These are phyloP conservation scores for Leucocoprinus sp. DNA, from an alignment of 768 basidiomycete genomes.

Conservation along the genomic window DNA sequence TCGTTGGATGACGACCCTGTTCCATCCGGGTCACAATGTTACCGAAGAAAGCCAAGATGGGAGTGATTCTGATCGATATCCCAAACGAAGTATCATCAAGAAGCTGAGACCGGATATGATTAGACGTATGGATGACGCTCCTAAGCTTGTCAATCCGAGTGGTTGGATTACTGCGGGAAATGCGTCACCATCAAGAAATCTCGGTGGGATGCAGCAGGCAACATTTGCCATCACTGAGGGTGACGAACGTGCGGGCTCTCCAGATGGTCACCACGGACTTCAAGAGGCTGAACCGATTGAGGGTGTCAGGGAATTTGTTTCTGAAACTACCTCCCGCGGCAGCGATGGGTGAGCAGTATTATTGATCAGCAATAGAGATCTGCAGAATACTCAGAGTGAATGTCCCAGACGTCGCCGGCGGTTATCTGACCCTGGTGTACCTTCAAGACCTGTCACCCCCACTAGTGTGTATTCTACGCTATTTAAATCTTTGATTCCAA, in stretches of 20 bases:
- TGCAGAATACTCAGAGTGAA: not conserved
- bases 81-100: constrained; percentile 20
- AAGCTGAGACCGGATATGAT: constrained; percentile 70
- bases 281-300: not conserved
- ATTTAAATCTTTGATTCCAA: not conserved
- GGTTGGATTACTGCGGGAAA: constrained; percentile 56
- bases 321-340: constrained; percentile 15
- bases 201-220: not conserved
- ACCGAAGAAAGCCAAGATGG: constrained; percentile 11
- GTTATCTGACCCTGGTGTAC: constrained; percentile 29
- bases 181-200: constrained; percentile 11
- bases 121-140: constrained; percentile 58
- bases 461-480: constrained; percentile 20
- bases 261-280: not conserved
- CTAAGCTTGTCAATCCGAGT: constrained; percentile 65
- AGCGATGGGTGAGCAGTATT: constrained; percentile 11
- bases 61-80: not conserved
- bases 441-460: constrained; percentile 27
- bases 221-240: not conserved
- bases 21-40: constrained; percentile 7
- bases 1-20: constrained; percentile 15
- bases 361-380: not conserved
- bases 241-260: too few species aligned
- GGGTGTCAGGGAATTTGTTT: not conserved
- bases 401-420: constrained; percentile 19